A percentile compares a stretch with the other conserved stretches of the same genome.
Conservation (phyloP, 495 filamentous ascomycete genomes). For the Pyronema domesticum region DNA sequence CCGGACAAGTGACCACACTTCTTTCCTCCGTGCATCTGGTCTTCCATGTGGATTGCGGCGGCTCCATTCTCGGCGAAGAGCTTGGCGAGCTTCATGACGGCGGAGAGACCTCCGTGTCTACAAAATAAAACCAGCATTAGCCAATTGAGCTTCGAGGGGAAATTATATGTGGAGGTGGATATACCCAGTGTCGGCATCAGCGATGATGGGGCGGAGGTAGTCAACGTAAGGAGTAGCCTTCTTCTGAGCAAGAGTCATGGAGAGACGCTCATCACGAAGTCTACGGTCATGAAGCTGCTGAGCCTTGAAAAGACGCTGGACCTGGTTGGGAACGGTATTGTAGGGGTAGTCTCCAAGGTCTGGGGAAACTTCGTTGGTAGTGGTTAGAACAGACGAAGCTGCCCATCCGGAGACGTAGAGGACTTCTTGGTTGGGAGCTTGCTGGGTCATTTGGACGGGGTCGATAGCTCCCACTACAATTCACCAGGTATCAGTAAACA, state of each 20-base stretch:
- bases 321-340: constrained; percentile 96
- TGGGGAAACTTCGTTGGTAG: constrained; percentile 88
- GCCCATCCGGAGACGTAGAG: constrained; percentile 96
- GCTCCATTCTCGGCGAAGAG: constrained; percentile 97
- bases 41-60: constrained; percentile 91
- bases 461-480: constrained; percentile 82
- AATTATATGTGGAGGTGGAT: constrained; percentile 4
- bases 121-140: neutral
- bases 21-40: constrained; percentile 94
- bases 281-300: constrained; percentile 93
- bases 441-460: constrained; percentile 96
- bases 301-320: constrained; percentile 86
- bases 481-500: neutral
- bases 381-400: constrained; percentile 78
- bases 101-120: constrained; percentile 65
- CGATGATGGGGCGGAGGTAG: constrained; percentile 84
- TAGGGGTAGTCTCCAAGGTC: constrained; percentile 98
- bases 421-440: constrained; percentile 87
- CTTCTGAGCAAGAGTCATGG: constrained; percentile 53
- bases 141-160: neutral
- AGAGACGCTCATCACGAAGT: constrained; percentile 70
- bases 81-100: constrained; percentile 91
- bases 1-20: constrained; percentile 95
- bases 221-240: constrained; percentile 65
- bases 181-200: constrained; percentile 89